phyloP scores from a whole-genome alignment of 2,329 filamentous ascomycete genomes.

The Arthroderma uncinatum region DNA sequence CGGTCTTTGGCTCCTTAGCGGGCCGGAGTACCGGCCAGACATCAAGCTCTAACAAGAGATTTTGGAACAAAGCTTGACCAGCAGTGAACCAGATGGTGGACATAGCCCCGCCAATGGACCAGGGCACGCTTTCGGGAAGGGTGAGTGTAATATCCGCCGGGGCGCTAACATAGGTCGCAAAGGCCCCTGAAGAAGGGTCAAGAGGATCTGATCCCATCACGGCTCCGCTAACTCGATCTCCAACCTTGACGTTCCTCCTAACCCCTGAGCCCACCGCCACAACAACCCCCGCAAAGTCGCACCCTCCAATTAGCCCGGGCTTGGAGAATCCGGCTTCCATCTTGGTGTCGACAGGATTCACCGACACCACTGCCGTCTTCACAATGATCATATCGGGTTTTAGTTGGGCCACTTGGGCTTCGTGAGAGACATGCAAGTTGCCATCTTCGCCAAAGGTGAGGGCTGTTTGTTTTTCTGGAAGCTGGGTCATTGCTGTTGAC shows the following conservation, averaged over 20 bases:
- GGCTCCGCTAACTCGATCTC: constrained; percentile 28
- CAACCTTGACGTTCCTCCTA: constrained; percentile 13
- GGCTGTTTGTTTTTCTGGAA: background rate
- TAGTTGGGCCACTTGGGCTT: background rate
- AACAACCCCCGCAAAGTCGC: constrained; percentile 14
- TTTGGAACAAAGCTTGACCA: constrained; percentile 24
- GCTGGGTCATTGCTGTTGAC: background rate
- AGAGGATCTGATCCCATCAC: constrained; percentile 24
- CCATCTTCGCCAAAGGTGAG: background rate
- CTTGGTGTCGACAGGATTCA: constrained; percentile 21
- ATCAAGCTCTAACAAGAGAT: constrained; percentile 16
- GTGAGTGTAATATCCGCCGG: constrained; percentile 23
- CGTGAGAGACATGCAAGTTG: background rate
- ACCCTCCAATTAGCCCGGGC: constrained; percentile 11
- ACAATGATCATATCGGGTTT: constrained; percentile 11
- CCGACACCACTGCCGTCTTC: constrained; percentile 15
- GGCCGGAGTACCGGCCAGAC: background rate
- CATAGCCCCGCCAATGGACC: constrained; percentile 24
- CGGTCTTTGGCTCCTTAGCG: constrained; percentile 14
- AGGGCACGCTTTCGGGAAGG: constrained; percentile 23
- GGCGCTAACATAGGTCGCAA: constrained; percentile 27
- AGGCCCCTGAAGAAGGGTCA: constrained; percentile 24
- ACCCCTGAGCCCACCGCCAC: constrained; percentile 9
- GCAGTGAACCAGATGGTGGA: constrained; percentile 22
- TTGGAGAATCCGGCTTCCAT: constrained; percentile 16